Conservation (phyloP, 176 grass and related monocot genomes). For the Juncus inflexus region DNA sequence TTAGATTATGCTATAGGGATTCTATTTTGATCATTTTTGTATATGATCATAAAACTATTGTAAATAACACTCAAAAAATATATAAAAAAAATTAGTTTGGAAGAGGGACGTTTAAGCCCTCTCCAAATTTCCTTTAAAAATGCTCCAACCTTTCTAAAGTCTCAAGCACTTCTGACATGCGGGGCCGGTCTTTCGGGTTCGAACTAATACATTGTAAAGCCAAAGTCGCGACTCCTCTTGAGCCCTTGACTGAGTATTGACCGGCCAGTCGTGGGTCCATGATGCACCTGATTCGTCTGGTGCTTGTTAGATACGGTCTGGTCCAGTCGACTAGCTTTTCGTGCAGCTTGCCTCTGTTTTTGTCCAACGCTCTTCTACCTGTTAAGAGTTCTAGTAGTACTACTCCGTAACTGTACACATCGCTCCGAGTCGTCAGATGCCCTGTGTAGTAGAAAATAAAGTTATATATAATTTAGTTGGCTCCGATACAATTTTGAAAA, state of each 20-base stretch:
- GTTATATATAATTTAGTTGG: background rate
- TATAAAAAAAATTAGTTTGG: too few relatives aligned
- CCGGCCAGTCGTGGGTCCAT: slow-evolving; percentile 58
- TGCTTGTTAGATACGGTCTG: slow-evolving; percentile 56
- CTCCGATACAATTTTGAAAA: background rate
- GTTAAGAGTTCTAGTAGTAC: slow-evolving; percentile 94
- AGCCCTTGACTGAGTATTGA: slow-evolving; percentile 70
- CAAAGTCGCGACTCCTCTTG: slow-evolving; percentile 54
- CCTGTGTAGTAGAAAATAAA: slow-evolving; percentile 26
- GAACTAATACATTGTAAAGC: slow-evolving; percentile 62
- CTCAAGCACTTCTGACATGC: slow-evolving; percentile 56
- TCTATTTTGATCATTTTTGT: too few relatives aligned
- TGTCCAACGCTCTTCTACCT: slow-evolving; percentile 70
- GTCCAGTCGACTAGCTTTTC: slow-evolving; percentile 87
- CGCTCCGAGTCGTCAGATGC: slow-evolving; percentile 74
- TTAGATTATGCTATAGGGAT: too few relatives aligned
- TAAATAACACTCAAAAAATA: too few relatives aligned
- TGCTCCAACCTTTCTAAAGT: slow-evolving; percentile 50
- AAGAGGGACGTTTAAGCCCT: too few relatives aligned
- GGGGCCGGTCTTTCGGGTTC: slow-evolving; percentile 58
- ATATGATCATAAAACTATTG: too few relatives aligned
- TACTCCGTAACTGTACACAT: slow-evolving; percentile 90
- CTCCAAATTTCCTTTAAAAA: background rate
- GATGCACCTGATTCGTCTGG: slow-evolving; percentile 64
- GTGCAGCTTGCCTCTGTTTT: slow-evolving; percentile 37